Evolutionary conservation across 78 protist genomes (phyloP), one percentile per base, ranked within the genome.

Genomic region (Dictyostelium intermedium): DNA sequence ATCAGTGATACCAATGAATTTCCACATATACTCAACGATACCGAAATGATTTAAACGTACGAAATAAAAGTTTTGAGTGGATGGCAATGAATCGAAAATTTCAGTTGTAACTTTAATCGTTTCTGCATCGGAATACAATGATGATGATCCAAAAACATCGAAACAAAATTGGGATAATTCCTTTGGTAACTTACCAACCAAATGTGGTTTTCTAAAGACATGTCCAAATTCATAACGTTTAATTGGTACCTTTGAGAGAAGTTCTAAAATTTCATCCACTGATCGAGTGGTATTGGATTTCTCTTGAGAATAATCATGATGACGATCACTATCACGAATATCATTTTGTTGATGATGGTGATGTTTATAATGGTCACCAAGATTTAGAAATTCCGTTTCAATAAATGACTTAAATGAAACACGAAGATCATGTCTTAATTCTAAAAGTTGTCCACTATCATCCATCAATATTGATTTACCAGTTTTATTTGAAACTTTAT

Each of bases 21-120:
- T 53, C 93, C 93, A 87, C 93, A 87, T 87, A 39, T 87, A 76
- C 23, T 87, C 93, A 2, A 79, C 93, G 10, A 87, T 79, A 66
- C 93, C 93, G 61, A 53, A 77, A 53, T 87, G 93, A 78, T 87
- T 87, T 47, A 87, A 37, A 53, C 93, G 66, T 25, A 87, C 32
- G 50, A 39, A 20, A 87, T 87, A 87, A 32, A n/a, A 39, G 69
- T 79, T 77, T 32, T 37, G 63, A 14, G 72, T 50, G 0, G 85
- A 78, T n/a, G 84, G 80, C 7, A 87, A 60, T 14, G 78, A 5
- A 66, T 87, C 93, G 32, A 87, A 87, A 34, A 87, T 66, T 37
- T 87, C 93, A 18, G 74, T 77, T 13, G 93, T 32, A 14, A 79
- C 85, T 66, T 87, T 87, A 32, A 87, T 87, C 0, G 72, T 74